Base-by-base conservation (phyloP, 306 rosid species). In the Benincasa hispida region DNA sequence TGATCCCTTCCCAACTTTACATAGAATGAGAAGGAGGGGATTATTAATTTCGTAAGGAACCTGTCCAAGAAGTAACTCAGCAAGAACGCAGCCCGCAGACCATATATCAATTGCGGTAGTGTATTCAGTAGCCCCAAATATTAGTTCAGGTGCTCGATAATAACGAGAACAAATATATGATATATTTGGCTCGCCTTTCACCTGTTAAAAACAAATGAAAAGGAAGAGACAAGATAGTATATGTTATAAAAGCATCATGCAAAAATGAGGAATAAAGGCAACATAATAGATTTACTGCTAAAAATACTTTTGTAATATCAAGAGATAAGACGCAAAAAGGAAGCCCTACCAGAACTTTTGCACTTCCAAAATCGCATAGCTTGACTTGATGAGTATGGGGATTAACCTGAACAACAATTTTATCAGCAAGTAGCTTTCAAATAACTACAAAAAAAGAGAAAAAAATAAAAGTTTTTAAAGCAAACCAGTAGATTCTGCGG, bases 331-430 rank as follows among this genome's bases (percentile, higher is more conserved):
- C 76, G 58, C 74, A n/a, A 80, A 65, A 77, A 75, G 78, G 74
- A 60, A 34, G 77, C 61, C 74, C 75, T 84, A 90, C 95, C 92
- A 90, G 88, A 74, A 87, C 92, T 90, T 90, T 90, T 39, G 95
- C 92, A 85, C 95, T 90, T 82, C 95, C 91, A 83, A 90, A 90
- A 77, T 90, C 91, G 27, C 91, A 87, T 41, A 87, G 81, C 81
- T 87, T 87, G 75, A 87, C 88, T 61, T 87, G 88, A 77, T 87
- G 95, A 47, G 95, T 87, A 70, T 90, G 89, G 22, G 89, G 92
- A 83, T 90, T 90, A 58, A 87, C 95, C 95, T 83, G 83, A 78
- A 80, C 55, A 84, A 68, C 76, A 74, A 28, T 17, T 42, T 25
- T 21, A 77, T 72, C 48, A 19, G 58, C 60, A 39, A 76, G 75